phyloP scores from a whole-genome alignment of 495 filamentous ascomycete species.

The Rostrohypoxylon terebratum region DNA sequence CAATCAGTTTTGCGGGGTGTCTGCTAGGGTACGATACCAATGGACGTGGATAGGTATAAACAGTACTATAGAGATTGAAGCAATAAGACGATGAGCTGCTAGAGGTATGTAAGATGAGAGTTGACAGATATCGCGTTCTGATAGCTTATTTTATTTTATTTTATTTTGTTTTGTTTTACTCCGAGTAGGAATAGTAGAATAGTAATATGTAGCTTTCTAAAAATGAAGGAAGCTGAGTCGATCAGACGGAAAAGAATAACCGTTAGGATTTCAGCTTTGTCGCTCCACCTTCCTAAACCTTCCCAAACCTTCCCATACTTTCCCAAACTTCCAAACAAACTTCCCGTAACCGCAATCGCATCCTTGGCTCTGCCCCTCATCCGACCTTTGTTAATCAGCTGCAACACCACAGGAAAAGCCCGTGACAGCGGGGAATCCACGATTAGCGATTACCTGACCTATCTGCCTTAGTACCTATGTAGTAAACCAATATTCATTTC shows the following conservation, averaged over 20 bases:
- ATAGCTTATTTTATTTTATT: not conserved
- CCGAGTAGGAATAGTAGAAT: no score
- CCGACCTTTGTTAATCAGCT: conserved; percentile 33
- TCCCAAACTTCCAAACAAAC: not conserved
- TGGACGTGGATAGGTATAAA: not conserved
- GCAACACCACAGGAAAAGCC: not conserved
- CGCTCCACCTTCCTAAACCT: conserved; percentile 19
- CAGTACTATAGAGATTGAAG: no score
- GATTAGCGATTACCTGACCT: not conserved
- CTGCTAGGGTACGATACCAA: not conserved
- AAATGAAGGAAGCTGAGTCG: conserved; percentile 26
- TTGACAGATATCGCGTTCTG: conserved; percentile 22
- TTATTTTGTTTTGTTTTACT: no score
- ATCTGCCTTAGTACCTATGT: no score
- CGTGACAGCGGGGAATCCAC: conserved; percentile 21
- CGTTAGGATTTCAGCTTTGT: conserved; percentile 11
- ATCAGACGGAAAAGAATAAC: conserved; percentile 16
- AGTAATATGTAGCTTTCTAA: conserved; percentile 1
- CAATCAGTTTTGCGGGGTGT: conserved; percentile 7
- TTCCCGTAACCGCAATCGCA: not conserved
- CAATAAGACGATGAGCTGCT: not conserved
- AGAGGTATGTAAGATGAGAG: not conserved
- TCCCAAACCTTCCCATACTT: not conserved
- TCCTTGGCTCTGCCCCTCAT: conserved; percentile 28
- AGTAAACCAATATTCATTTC: not conserved